phyloP scores from a whole-genome alignment of 768 basidiomycete genomes.

The Hygrophoropsis aurantiaca region DNA sequence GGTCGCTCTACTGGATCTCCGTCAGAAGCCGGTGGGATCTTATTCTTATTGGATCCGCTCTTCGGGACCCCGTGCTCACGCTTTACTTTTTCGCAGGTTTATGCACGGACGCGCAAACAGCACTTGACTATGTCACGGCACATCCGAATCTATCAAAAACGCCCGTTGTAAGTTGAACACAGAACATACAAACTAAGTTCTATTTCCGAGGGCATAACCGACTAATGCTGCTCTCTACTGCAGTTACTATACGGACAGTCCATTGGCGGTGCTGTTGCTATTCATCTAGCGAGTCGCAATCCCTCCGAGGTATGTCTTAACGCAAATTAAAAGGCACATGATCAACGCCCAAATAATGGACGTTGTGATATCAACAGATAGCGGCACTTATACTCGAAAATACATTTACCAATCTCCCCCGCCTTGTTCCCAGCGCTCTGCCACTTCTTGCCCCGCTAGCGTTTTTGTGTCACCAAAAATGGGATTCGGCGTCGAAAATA shows the following conservation, averaged over 20 bases:
- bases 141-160: conserved; percentile 66
- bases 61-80: not conserved
- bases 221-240: not conserved
- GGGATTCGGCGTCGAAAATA: conserved; percentile 76
- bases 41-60: not conserved
- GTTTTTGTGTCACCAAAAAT: conserved; percentile 84
- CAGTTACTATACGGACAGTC: conserved; percentile 82
- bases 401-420: conserved; percentile 84
- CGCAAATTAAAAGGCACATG: not conserved
- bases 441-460: conserved; percentile 73
- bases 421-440: conserved; percentile 77
- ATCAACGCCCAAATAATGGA: not conserved
- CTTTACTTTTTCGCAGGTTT: conserved; percentile 48
- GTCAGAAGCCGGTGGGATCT: conserved; percentile 71
- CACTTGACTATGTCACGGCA: conserved; percentile 68
- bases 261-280: conserved; percentile 91
- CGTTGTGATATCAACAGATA: conserved; percentile 61
- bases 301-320: conserved; percentile 54
- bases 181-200: not conserved
- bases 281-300: conserved; percentile 83
- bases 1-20: conserved; percentile 86
- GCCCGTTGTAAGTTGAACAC: conserved; percentile 51
- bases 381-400: conserved; percentile 86
- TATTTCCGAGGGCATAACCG: not conserved
- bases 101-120: conserved; percentile 81